Conservation (phyloP, 169 alveolate species). For the Plasmodium malariae region DNA sequence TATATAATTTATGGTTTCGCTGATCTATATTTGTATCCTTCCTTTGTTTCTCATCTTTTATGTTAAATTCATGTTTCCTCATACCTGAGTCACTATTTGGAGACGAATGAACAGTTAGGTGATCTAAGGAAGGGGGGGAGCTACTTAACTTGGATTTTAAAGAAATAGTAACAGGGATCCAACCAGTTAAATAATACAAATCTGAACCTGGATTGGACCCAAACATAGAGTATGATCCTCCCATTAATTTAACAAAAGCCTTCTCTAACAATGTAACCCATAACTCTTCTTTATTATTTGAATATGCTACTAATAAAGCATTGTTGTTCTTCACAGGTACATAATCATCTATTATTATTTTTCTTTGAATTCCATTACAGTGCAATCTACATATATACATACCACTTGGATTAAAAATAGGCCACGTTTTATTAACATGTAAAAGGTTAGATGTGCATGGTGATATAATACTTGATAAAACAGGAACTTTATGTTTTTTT, state of each 20-base stretch:
- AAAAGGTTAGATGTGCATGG: constrained; percentile 61
- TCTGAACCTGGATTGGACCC: constrained; percentile 96
- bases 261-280: constrained; percentile 95
- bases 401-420: constrained; percentile 86
- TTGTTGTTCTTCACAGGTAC: constrained; percentile 89
- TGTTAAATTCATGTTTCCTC: neutral
- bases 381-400: constrained; percentile 90
- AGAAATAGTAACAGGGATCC: constrained; percentile 95
- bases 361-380: constrained; percentile 93
- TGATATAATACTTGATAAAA: constrained; percentile 79
- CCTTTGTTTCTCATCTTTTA: neutral
- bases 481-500: constrained; percentile 82
- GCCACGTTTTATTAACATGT: constrained; percentile 56
- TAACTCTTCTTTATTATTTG: constrained; percentile 86
- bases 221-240: constrained; percentile 91
- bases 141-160: constrained; percentile 81
- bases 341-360: constrained; percentile 92
- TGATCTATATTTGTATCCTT: neutral
- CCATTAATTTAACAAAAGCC: constrained; percentile 93
- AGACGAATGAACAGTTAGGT: constrained; percentile 33
- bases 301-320: constrained; percentile 91
- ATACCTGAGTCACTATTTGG: neutral
- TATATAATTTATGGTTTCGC: too few species aligned
- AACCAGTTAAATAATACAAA: constrained; percentile 93
- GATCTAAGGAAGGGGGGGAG: constrained; percentile 78